A percentile compares a stretch with the other conserved stretches of the same genome.
Evolutionary conservation across 2,329 filamentous ascomycete genomes (phyloP).

Genomic region (Escovopsis sp.): DNA sequence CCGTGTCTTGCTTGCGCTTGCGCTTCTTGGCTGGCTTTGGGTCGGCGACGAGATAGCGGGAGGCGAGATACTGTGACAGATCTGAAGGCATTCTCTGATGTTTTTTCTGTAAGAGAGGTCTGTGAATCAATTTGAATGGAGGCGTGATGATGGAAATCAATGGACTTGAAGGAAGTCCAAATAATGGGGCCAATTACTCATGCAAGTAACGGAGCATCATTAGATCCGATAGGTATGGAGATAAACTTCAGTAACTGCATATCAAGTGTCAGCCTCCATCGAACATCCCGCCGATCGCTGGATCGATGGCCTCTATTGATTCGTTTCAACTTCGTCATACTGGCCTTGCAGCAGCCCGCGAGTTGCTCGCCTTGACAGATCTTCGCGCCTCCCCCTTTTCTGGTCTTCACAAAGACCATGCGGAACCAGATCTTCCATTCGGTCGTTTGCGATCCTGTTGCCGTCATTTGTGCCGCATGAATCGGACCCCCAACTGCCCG

Average conservation of each 20-base stretch:
- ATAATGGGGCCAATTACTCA: constrained; percentile 1
- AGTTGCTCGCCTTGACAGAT: no score
- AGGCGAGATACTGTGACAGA: constrained; percentile 74
- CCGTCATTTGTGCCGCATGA: constrained; percentile 6
- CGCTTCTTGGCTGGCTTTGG: constrained; percentile 45
- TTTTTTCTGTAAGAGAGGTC: background rate
- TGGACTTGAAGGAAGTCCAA: background rate
- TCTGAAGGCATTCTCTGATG: constrained; percentile 35
- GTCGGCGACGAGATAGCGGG: constrained; percentile 64
- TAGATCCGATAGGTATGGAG: background rate
- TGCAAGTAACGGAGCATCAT: constrained; percentile 11
- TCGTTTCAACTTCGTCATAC: no score
- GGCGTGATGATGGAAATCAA: background rate
- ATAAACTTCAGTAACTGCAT: constrained; percentile 3
- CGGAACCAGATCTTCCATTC: constrained; percentile 11
- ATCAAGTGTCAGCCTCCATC: no score
- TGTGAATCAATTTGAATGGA: background rate
- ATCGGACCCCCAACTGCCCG: constrained; percentile 2
- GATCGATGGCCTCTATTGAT: no score
- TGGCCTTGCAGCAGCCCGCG: no score
- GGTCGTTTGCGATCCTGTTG: constrained; percentile 10
- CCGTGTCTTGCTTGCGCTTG: constrained; percentile 40
- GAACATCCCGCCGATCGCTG: no score
- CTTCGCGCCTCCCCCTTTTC: background rate
- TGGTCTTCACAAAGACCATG: constrained; percentile 13